Percentiles rank a stretch among this genome's conserved stretches.
phyloP scores from a whole-genome alignment of 176 grass and related monocot genomes.

The Cenchrus purpureus region DNA sequence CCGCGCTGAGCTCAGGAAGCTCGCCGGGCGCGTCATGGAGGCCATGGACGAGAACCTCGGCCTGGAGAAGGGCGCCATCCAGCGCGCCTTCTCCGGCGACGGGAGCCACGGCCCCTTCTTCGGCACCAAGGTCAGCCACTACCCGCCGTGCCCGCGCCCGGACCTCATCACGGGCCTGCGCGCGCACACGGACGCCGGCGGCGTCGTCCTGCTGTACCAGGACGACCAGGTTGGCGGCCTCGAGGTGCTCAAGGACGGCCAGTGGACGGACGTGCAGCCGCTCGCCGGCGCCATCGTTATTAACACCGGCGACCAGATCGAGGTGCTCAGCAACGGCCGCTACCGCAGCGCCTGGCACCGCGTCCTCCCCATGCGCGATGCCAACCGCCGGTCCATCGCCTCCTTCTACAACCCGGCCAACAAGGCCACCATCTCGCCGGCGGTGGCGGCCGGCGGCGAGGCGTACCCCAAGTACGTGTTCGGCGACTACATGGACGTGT shows the following conservation, averaged over 20 bases:
- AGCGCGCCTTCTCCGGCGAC: slow-evolving; percentile 45
- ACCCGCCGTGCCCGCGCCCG: slow-evolving; percentile 72
- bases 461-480: slow-evolving; percentile 56
- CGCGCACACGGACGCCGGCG: slow-evolving; percentile 71
- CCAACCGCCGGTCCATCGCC: slow-evolving; percentile 63
- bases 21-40: slow-evolving; percentile 50
- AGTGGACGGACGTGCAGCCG: slow-evolving; percentile 69
- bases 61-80: slow-evolving; percentile 43
- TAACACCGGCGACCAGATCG: slow-evolving; percentile 78
- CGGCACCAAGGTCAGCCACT: slow-evolving; percentile 82
- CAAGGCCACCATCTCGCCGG: slow-evolving; percentile 50
- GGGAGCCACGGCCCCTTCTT: slow-evolving; percentile 47
- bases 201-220: slow-evolving; percentile 76
- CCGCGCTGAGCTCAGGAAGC: slow-evolving; percentile 47
- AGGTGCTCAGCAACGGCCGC: slow-evolving; percentile 63
- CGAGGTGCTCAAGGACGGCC: slow-evolving; percentile 63
- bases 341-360: slow-evolving; percentile 83
- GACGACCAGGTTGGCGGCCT: slow-evolving; percentile 64
- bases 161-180: slow-evolving; percentile 68
- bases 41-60: slow-evolving; percentile 71
- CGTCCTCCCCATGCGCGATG: slow-evolving; percentile 59
- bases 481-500: slow-evolving; percentile 67
- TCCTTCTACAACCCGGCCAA: slow-evolving; percentile 69
- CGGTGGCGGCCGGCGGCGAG: background rate
- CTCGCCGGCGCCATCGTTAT: slow-evolving; percentile 60